Conservation (phyloP, 495 filamentous ascomycete species). For the Clohesyomyces aquaticus region DNA sequence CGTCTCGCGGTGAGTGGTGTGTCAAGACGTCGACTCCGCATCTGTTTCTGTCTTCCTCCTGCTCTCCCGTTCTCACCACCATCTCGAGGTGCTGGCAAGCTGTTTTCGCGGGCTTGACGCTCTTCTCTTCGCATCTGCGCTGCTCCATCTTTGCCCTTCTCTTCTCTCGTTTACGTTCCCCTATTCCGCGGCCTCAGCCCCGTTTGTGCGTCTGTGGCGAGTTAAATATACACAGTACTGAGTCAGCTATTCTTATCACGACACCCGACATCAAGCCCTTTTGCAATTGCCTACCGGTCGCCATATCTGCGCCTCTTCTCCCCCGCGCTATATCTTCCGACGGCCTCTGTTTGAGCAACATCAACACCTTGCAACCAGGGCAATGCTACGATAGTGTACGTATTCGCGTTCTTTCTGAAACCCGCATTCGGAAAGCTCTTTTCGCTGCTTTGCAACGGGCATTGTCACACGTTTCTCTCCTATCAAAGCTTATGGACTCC, state of each 20-base stretch:
- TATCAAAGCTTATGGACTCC: background rate
- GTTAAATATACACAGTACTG: slow-evolving; percentile 20
- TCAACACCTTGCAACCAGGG: slow-evolving; percentile 14
- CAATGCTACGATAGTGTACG: slow-evolving; percentile 33
- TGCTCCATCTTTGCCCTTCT: slow-evolving; percentile 15
- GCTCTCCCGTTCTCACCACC: slow-evolving; percentile 12
- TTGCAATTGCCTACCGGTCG: slow-evolving; percentile 5
- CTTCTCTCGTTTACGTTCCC: slow-evolving; percentile 20
- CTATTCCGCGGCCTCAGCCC: background rate
- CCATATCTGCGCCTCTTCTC: background rate
- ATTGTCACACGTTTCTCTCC: slow-evolving; percentile 27
- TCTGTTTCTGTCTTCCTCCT: slow-evolving; percentile 5
- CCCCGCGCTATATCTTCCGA: slow-evolving; percentile 13
- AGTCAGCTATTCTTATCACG: slow-evolving; percentile 2
- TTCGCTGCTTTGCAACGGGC: slow-evolving; percentile 17
- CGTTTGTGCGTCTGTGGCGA: background rate
- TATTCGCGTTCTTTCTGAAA: slow-evolving; percentile 33
- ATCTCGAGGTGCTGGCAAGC: slow-evolving; percentile 9
- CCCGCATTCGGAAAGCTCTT: slow-evolving; percentile 34
- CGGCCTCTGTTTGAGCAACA: slow-evolving; percentile 27
- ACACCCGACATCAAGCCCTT: slow-evolving; percentile 3
- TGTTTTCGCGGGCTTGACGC: slow-evolving; percentile 29
- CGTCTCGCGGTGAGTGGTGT: background rate
- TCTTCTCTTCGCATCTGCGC: slow-evolving; percentile 14
- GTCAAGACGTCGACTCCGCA: background rate